Conservation (phyloP, 345 rosid species). For the Geranium brycei region DNA sequence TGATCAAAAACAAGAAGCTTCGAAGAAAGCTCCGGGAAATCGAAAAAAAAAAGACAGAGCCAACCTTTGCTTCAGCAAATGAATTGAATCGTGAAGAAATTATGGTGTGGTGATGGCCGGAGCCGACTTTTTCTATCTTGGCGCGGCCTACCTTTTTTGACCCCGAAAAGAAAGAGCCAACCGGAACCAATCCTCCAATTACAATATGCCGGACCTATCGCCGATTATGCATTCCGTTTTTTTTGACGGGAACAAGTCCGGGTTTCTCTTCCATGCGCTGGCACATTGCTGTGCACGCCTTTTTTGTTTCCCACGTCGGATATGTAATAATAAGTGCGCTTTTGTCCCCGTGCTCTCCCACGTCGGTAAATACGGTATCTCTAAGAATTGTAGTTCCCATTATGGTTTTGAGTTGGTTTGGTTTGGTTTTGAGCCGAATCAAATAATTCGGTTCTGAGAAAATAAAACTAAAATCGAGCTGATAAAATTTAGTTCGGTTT, state of each 20-base stretch:
- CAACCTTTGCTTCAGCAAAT: neutral
- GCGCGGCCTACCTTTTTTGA: conserved; percentile 10
- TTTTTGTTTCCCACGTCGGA: neutral
- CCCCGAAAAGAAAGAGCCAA: conserved; percentile 15
- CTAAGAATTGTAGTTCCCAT: too few species aligned
- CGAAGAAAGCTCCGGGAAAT: neutral
- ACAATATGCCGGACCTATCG: conserved; percentile 54
- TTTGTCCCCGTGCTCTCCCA: neutral
- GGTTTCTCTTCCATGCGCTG: conserved; percentile 38
- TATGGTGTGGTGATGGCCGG: conserved; percentile 31
- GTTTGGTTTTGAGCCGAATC: too few species aligned
- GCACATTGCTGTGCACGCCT: conserved; percentile 15
- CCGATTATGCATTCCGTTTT: conserved; percentile 61
- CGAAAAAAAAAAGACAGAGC: conserved; percentile 1
- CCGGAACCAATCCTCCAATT: conserved; percentile 8
- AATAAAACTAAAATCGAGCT: too few species aligned
- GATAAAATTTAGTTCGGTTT: too few species aligned
- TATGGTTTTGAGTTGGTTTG: too few species aligned
- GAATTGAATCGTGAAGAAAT: neutral
- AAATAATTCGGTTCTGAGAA: too few species aligned
- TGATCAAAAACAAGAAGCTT: conserved; percentile 13
- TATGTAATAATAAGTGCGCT: neutral
- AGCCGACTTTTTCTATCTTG: conserved; percentile 18
- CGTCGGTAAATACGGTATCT: neutral
- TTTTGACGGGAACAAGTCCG: conserved; percentile 42